Conservation (phyloP, 23 red algal genomes). For the Pyropia haitanensis region DNA sequence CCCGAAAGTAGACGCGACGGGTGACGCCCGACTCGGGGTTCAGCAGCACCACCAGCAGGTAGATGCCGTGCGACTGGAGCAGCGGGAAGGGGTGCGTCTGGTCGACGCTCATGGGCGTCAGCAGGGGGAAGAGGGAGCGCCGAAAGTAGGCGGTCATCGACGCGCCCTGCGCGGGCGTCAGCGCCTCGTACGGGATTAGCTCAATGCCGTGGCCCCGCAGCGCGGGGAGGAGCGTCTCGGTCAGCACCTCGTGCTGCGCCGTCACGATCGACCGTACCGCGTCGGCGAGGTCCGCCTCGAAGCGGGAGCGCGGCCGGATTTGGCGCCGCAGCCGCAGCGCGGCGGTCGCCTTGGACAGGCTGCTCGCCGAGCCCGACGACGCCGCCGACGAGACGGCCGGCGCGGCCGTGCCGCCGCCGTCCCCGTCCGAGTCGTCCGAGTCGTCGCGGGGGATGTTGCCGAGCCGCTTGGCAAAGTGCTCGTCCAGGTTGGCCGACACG, state of each 20-base stretch:
- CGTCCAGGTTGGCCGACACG: conserved; percentile 78
- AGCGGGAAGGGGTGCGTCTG: conserved; percentile 90
- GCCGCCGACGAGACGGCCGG: conserved; percentile 12
- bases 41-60: conserved; percentile 65
- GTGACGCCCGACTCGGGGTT: conserved; percentile 28
- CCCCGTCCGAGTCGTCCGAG: conserved; percentile 20
- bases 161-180: conserved; percentile 21
- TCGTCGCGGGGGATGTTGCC: conserved; percentile 59
- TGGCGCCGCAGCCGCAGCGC: conserved; percentile 54
- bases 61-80: conserved; percentile 72
- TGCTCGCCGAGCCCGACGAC: neutral
- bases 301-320: conserved; percentile 55
- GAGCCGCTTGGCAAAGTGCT: conserved; percentile 81
- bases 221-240: conserved; percentile 52
- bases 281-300: conserved; percentile 59
- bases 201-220: conserved; percentile 49
- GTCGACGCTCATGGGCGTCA: conserved; percentile 81
- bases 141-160: conserved; percentile 55
- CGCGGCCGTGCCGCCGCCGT: neutral
- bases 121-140: conserved; percentile 37
- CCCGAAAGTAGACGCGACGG: conserved; percentile 41
- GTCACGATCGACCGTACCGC: conserved; percentile 61
- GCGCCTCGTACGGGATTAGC: conserved; percentile 27
- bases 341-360: conserved; percentile 21
- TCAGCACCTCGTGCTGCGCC: conserved; percentile 60